Conservation (phyloP, 306 rosid genomes). For the Acmispon strigosus region DNA sequence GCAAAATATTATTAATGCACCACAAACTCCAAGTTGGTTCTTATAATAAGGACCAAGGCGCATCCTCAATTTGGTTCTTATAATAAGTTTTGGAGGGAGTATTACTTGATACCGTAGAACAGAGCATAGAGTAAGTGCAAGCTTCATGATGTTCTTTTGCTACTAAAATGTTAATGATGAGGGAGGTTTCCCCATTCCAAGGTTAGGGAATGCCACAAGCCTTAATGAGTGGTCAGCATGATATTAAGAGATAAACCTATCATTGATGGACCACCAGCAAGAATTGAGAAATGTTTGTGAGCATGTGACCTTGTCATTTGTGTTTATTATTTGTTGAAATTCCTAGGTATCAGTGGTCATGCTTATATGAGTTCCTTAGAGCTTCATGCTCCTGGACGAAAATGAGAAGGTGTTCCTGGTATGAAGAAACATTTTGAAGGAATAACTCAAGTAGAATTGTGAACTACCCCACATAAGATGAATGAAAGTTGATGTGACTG, state of each 20-base stretch:
- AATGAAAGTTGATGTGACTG: background rate
- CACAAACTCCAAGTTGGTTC: no score
- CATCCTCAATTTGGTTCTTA: no score
- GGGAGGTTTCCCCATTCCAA: background rate
- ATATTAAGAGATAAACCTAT: background rate
- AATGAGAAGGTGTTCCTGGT: background rate
- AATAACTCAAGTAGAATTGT: slow-evolving; percentile 1
- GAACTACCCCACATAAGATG: background rate
- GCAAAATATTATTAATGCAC: no score
- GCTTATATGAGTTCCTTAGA: background rate
- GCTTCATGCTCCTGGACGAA: background rate
- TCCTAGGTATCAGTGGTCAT: background rate
- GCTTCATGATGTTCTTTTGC: background rate
- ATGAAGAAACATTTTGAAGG: background rate
- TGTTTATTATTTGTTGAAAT: background rate
- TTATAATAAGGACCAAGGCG: no score
- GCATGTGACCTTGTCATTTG: background rate
- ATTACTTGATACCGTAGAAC: background rate
- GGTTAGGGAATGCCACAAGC: background rate
- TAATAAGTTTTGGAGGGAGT: no score
- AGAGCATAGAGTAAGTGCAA: background rate
- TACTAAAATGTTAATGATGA: background rate
- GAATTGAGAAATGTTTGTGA: background rate
- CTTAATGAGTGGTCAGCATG: background rate
- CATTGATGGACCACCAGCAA: background rate